A percentile compares a stretch with the other conserved stretches of the same genome.
Evolutionary conservation across 2,329 filamentous ascomycete species (phyloP).

Genomic region (Rhinocladiella mackenziei): DNA sequence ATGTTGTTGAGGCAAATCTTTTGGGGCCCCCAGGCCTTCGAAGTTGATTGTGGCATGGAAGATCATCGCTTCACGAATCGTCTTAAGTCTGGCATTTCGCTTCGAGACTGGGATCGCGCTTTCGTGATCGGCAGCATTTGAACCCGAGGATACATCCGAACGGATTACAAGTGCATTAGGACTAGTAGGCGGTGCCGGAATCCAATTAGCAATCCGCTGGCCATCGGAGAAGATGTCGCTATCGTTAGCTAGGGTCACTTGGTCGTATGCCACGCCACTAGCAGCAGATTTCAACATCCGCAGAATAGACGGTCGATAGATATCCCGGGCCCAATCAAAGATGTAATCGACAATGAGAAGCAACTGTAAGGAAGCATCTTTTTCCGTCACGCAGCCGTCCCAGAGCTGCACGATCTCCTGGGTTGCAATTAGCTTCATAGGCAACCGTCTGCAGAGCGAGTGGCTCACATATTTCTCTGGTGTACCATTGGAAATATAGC

Average conservation of each 20-base stretch:
- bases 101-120: neutral
- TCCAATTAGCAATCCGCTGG: neutral
- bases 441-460: too few relatives aligned
- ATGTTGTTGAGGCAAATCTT: too few relatives aligned
- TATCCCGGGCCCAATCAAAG: slow-evolving; percentile 4
- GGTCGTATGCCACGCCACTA: neutral
- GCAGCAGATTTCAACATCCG: neutral
- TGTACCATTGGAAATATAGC: neutral
- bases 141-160: neutral
- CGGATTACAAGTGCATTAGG: neutral
- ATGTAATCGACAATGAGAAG: slow-evolving; percentile 2
- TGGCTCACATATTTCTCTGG: neutral
- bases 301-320: neutral
- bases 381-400: neutral
- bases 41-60: too few relatives aligned
- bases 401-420: slow-evolving; percentile 1
- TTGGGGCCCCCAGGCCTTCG: too few relatives aligned
- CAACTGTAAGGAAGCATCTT: neutral
- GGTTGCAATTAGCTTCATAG: neutral
- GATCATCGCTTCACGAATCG: too few relatives aligned
- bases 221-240: neutral
- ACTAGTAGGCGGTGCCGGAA: neutral
- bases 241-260: neutral
- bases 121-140: neutral
- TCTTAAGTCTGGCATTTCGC: too few relatives aligned